Evolutionary conservation across 2,329 filamentous ascomycete genomes (phyloP).

Genomic region (Coniochaeta pulveracea): DNA sequence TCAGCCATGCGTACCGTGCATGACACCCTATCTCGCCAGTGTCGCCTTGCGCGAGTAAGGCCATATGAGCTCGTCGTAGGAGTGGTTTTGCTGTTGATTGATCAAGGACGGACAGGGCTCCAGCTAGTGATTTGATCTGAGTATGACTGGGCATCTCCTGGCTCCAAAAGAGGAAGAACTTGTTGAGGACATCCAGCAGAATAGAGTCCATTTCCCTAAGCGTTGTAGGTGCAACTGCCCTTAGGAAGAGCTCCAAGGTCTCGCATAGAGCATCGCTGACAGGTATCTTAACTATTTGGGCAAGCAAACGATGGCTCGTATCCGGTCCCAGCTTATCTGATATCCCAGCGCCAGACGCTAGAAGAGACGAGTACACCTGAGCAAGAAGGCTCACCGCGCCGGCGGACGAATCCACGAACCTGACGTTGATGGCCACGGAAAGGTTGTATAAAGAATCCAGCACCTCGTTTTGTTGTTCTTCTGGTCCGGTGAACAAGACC

Average conservation of each 20-base stretch:
- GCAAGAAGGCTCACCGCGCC: conserved; percentile 3
- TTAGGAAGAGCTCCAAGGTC: conserved; percentile 8
- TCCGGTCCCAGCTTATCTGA: too few relatives aligned
- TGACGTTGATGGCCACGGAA: conserved; percentile 8
- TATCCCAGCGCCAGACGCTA: conserved; percentile 5
- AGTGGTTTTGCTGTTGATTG: too few relatives aligned
- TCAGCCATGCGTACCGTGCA: neutral
- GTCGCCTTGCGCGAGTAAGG: neutral
- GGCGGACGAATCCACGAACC: conserved; percentile 5
- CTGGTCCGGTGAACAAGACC: too few relatives aligned
- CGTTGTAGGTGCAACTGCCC: conserved; percentile 5
- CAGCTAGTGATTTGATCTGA: too few relatives aligned
- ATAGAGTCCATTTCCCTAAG: neutral
- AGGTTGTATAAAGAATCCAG: conserved; percentile 3
- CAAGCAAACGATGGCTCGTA: conserved; percentile 4
- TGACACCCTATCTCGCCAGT: neutral
- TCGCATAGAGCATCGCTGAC: conserved; percentile 8
- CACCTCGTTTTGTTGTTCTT: too few relatives aligned
- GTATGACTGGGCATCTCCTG: too few relatives aligned
- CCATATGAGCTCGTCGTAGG: too few relatives aligned
- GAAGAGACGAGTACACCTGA: conserved; percentile 8
- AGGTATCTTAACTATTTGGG: conserved; percentile 8
- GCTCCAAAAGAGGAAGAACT: conserved; percentile 9
- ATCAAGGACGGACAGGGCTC: too few relatives aligned
- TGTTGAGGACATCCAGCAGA: conserved; percentile 8